Evolutionary conservation across 2,329 filamentous ascomycete species (phyloP).

Genomic region (Aspergillus aculeatus): DNA sequence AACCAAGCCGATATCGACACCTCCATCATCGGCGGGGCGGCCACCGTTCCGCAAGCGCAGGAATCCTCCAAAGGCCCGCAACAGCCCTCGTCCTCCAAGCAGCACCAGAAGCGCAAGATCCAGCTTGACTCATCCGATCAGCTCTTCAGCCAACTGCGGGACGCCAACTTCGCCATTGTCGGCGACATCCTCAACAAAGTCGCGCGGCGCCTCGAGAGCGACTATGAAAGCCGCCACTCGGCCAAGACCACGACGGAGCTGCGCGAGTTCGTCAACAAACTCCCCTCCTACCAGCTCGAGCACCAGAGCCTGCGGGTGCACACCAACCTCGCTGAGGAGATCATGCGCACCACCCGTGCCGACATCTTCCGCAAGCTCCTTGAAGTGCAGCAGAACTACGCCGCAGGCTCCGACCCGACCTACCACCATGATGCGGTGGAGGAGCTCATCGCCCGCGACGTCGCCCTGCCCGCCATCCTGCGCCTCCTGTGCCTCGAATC

Average conservation of each 20-base stretch:
- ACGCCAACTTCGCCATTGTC: slow-evolving; percentile 94
- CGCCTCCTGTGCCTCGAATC: slow-evolving; percentile 88
- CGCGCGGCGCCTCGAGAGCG: slow-evolving; percentile 77
- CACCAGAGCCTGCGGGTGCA: slow-evolving; percentile 91
- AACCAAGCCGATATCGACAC: slow-evolving; percentile 93
- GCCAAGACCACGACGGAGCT: slow-evolving; percentile 88
- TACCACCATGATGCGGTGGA: slow-evolving; percentile 89
- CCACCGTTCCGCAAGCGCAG: slow-evolving; percentile 54
- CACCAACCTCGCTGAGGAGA: slow-evolving; percentile 88
- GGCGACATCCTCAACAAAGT: slow-evolving; percentile 86
- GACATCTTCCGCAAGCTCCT: slow-evolving; percentile 85
- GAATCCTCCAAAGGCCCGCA: slow-evolving; percentile 53
- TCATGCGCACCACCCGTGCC: slow-evolving; percentile 86
- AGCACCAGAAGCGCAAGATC: slow-evolving; percentile 79
- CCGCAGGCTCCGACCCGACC: slow-evolving; percentile 82
- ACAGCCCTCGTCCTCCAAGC: slow-evolving; percentile 54
- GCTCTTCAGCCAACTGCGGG: slow-evolving; percentile 80
- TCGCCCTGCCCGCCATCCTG: slow-evolving; percentile 76
- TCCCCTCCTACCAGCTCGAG: slow-evolving; percentile 89
- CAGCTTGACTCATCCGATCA: slow-evolving; percentile 85
- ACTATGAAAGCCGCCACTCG: slow-evolving; percentile 83
- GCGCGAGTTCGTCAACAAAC: slow-evolving; percentile 89
- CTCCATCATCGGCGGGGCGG: slow-evolving; percentile 78
- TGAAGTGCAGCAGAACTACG: slow-evolving; percentile 94
- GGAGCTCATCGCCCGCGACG: slow-evolving; percentile 87